phyloP scores from a whole-genome alignment of 495 filamentous ascomycete genomes.

The Hypoxylon lenormandii region DNA sequence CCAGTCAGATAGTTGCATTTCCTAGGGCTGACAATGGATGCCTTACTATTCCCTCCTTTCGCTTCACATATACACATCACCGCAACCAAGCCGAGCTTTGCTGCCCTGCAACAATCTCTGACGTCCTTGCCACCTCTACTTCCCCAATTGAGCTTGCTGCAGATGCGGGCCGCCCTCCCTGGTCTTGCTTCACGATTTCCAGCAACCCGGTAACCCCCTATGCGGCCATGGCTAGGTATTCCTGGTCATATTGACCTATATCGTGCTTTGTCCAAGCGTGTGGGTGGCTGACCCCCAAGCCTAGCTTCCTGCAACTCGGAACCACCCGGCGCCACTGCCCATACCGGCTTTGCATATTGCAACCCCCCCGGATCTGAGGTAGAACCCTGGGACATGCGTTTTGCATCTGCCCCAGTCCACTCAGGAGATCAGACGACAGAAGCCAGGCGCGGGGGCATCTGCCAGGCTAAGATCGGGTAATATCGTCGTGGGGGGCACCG shows the following conservation, averaged over 20 bases:
- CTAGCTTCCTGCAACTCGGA: constrained; percentile 42
- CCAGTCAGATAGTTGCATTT: constrained; percentile 4
- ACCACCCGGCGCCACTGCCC: constrained; percentile 42
- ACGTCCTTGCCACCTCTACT: constrained; percentile 35
- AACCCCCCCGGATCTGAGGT: constrained; percentile 44
- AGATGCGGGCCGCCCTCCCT: constrained; percentile 43
- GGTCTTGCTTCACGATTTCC: constrained; percentile 35
- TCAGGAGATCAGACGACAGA: constrained; percentile 35
- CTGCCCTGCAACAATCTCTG: constrained; percentile 25
- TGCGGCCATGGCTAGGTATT: constrained; percentile 29
- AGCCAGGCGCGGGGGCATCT: constrained; percentile 39
- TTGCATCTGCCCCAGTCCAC: constrained; percentile 46
- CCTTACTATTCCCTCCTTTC: neutral
- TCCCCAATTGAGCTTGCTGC: constrained; percentile 45
- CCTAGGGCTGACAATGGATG: constrained; percentile 3
- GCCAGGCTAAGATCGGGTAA: constrained; percentile 49
- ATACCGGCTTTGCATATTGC: constrained; percentile 44
- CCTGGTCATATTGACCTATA: constrained; percentile 19
- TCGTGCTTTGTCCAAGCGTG: constrained; percentile 1
- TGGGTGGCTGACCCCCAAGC: constrained; percentile 35
- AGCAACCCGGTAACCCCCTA: constrained; percentile 43
- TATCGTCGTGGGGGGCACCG: constrained; percentile 43
- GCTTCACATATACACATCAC: neutral
- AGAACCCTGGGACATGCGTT: constrained; percentile 41
- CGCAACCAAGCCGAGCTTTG: constrained; percentile 16